These are phyloP conservation scores for Fusarium albosuccineum DNA, from an alignment of 2,329 filamentous ascomycete species.

Conservation along the genomic window DNA sequence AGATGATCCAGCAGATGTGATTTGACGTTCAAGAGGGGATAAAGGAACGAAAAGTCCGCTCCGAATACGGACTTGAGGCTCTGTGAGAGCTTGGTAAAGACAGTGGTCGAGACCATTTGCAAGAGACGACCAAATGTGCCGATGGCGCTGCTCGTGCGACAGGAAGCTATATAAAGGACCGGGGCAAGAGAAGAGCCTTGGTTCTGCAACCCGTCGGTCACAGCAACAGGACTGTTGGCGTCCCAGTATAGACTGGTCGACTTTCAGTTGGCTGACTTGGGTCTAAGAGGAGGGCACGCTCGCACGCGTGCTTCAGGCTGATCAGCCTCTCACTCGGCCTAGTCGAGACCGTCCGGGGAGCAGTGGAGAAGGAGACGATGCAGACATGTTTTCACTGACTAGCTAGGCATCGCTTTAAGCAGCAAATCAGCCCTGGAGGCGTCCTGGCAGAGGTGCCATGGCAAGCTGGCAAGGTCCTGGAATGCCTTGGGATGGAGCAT, in stretches of 20 bases:
- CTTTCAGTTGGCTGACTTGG: slow-evolving; percentile 4
- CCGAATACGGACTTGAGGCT: not conserved
- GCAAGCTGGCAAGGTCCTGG: slow-evolving; percentile 11
- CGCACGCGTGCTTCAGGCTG: not conserved
- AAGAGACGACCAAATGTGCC: slow-evolving; percentile 1
- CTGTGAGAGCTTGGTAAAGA: not conserved
- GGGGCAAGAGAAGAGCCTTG: slow-evolving; percentile 1
- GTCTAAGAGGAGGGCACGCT: slow-evolving; percentile 10
- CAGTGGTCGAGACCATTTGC: not conserved
- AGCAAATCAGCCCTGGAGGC: slow-evolving; percentile 34
- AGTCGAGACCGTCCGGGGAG: not conserved
- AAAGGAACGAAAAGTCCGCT: not conserved
- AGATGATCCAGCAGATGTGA: slow-evolving; percentile 7
- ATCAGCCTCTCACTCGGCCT: not conserved
- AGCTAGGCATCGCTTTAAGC: slow-evolving; percentile 24
- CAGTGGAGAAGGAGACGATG: slow-evolving; percentile 4
- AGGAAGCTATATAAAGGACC: slow-evolving; percentile 23
- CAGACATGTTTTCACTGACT: slow-evolving; percentile 12
- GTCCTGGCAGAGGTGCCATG: slow-evolving; percentile 18
- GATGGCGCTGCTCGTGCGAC: slow-evolving; percentile 20
- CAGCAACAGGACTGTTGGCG: slow-evolving; percentile 10
- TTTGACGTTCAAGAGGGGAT: slow-evolving; percentile 4
- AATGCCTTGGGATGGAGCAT: slow-evolving; percentile 37
- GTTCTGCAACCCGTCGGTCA: slow-evolving; percentile 12
- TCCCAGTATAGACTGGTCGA: slow-evolving; percentile 11